A percentile compares a stretch with the other conserved stretches of the same genome.
phyloP scores from a whole-genome alignment of 1,284 basidiomycete species.

The Abortiporus biennis region DNA sequence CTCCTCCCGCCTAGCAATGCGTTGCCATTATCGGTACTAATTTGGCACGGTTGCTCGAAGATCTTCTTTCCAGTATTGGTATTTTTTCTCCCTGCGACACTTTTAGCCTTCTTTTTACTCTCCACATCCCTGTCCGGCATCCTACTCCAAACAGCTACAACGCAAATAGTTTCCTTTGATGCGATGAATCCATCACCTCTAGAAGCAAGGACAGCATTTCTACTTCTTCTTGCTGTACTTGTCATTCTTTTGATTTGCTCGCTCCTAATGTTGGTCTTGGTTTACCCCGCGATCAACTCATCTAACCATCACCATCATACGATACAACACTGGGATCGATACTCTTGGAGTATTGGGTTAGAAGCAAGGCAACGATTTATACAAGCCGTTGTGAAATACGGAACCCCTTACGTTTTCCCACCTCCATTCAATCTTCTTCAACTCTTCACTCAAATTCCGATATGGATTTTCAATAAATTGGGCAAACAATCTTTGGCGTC shows the following conservation, averaged over 20 bases:
- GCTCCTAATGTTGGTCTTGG: slow-evolving; percentile 26
- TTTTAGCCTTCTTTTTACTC: slow-evolving; percentile 36
- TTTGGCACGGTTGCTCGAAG: slow-evolving; percentile 29
- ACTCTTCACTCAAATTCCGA: slow-evolving; percentile 20
- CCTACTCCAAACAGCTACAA: slow-evolving; percentile 1
- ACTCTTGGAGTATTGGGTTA: slow-evolving; percentile 35
- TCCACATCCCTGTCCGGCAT: slow-evolving; percentile 34
- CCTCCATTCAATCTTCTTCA: slow-evolving; percentile 43
- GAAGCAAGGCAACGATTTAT: slow-evolving; percentile 38
- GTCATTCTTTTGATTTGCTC: slow-evolving; percentile 28
- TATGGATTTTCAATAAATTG: no score
- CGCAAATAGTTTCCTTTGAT: background rate
- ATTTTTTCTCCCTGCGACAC: slow-evolving; percentile 41
- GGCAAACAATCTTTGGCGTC: no score
- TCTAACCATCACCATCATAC: slow-evolving; percentile 7
- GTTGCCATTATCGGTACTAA: slow-evolving; percentile 39
- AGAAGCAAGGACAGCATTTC: slow-evolving; percentile 36
- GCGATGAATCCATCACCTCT: slow-evolving; percentile 31
- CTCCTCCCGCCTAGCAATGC: slow-evolving; percentile 28
- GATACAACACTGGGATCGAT: slow-evolving; percentile 39
- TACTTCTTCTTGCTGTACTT: slow-evolving; percentile 30
- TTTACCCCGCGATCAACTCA: slow-evolving; percentile 20
- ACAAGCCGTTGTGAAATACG: slow-evolving; percentile 32
- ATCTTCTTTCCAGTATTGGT: slow-evolving; percentile 34
- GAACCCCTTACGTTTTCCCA: slow-evolving; percentile 36